Evolutionary conservation across 495 filamentous ascomycete genomes (phyloP).

Genomic region (Neurospora terricola): DNA sequence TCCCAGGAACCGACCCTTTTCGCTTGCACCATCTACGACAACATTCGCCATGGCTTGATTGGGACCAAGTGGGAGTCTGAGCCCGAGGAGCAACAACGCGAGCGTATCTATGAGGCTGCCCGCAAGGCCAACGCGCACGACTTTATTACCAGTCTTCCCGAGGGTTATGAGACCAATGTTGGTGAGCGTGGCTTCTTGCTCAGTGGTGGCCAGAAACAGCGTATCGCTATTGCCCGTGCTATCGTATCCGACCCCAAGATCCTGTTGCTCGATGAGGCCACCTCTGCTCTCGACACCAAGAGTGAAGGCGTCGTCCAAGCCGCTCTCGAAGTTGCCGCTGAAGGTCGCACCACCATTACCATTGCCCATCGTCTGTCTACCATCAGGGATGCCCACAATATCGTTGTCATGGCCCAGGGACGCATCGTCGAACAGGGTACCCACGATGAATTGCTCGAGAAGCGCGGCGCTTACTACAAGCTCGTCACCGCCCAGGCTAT

Average conservation of each 20-base stretch:
- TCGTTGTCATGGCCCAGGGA: slow-evolving; percentile 83
- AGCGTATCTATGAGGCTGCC: slow-evolving; percentile 69
- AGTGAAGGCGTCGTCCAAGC: slow-evolving; percentile 92
- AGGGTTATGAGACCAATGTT: slow-evolving; percentile 89
- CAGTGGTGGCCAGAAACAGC: slow-evolving; percentile 92
- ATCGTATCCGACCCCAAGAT: slow-evolving; percentile 92
- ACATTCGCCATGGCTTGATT: slow-evolving; percentile 80
- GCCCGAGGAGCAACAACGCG: slow-evolving; percentile 50
- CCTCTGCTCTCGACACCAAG: slow-evolving; percentile 88
- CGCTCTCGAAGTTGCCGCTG: slow-evolving; percentile 75
- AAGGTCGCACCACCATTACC: slow-evolving; percentile 90
- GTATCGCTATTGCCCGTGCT: slow-evolving; percentile 76
- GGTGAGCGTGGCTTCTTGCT: slow-evolving; percentile 90
- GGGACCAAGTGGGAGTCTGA: slow-evolving; percentile 68
- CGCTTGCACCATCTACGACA: slow-evolving; percentile 73
- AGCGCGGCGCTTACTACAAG: slow-evolving; percentile 46
- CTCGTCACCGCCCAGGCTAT: slow-evolving; percentile 49
- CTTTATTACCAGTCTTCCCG: slow-evolving; percentile 73
- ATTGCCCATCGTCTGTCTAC: slow-evolving; percentile 94
- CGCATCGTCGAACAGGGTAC: slow-evolving; percentile 77
- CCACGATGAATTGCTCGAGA: slow-evolving; percentile 55
- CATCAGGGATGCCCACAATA: slow-evolving; percentile 89
- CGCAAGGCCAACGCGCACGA: slow-evolving; percentile 90
- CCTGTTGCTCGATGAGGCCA: slow-evolving; percentile 88
- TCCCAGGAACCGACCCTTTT: slow-evolving; percentile 78